Conservation (phyloP, 805 yeast species). For the Barnettozyma wickerhamii region DNA sequence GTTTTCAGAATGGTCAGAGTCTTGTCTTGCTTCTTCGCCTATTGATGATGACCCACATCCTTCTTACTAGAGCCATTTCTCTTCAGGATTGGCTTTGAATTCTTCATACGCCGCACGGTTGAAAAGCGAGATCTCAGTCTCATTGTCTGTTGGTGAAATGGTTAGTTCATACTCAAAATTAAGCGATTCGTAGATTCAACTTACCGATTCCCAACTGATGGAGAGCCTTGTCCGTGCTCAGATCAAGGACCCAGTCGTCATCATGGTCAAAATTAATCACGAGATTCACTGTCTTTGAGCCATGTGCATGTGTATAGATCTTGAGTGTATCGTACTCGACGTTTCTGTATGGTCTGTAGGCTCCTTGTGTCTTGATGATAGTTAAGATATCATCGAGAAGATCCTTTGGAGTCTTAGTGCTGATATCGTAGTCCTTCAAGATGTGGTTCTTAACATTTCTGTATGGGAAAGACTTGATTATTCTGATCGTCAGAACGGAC, state of each 20-base stretch:
- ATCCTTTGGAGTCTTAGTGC: slow-evolving; percentile 59
- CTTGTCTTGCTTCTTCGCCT: too few species aligned
- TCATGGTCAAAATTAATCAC: slow-evolving; percentile 87
- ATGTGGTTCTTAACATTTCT: slow-evolving; percentile 80
- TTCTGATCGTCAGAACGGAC: slow-evolving; percentile 78
- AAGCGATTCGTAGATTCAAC: neutral
- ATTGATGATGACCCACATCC: too few species aligned
- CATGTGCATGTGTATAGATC: slow-evolving; percentile 92
- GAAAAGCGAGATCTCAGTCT: slow-evolving; percentile 87
- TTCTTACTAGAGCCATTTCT: slow-evolving; percentile 68
- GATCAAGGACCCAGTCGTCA: slow-evolving; percentile 62
- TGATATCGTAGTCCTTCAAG: slow-evolving; percentile 64
- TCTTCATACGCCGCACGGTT: slow-evolving; percentile 60
- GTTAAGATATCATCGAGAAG: slow-evolving; percentile 49
- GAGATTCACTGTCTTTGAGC: slow-evolving; percentile 87
- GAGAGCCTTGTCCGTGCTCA: slow-evolving; percentile 31
- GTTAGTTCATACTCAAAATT: slow-evolving; percentile 28
- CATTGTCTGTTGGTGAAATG: slow-evolving; percentile 52
- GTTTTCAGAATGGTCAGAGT: too few species aligned
- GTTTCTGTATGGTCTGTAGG: slow-evolving; percentile 76
- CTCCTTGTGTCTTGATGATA: slow-evolving; percentile 53
- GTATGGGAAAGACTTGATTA: slow-evolving; percentile 88
- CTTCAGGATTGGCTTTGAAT: slow-evolving; percentile 80
- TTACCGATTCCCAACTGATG: slow-evolving; percentile 36
- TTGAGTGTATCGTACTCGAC: slow-evolving; percentile 73